phyloP scores from a whole-genome alignment of 2,329 filamentous ascomycete species.

The Xylariaceae sp. region DNA sequence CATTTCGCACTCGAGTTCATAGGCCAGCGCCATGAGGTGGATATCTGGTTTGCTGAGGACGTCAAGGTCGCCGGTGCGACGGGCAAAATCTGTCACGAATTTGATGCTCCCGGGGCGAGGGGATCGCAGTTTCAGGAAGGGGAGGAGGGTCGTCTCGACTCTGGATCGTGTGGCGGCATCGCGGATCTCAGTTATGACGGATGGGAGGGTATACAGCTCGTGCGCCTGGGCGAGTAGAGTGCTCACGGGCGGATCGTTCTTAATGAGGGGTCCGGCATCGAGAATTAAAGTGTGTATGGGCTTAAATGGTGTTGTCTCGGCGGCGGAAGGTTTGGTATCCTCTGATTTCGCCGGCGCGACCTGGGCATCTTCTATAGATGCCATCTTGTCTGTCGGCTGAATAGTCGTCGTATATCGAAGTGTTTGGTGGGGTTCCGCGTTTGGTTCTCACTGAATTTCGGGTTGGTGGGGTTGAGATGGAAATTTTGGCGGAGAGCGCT shows the following conservation, averaged over 20 bases:
- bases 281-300: constrained; percentile 79
- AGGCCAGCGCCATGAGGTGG: constrained; percentile 82
- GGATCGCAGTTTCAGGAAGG: constrained; percentile 74
- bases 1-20: constrained; percentile 88
- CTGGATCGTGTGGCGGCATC: constrained; percentile 76
- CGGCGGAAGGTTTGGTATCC: not conserved
- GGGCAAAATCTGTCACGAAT: constrained; percentile 77
- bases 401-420: not conserved
- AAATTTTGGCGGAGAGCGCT: constrained; percentile 28
- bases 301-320: constrained; percentile 42
- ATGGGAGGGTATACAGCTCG: constrained; percentile 74
- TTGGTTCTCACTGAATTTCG: not conserved
- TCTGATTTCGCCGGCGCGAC: constrained; percentile 15
- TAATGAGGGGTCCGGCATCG: constrained; percentile 89
- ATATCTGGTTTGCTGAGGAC: constrained; percentile 88
- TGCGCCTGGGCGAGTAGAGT: constrained; percentile 75
- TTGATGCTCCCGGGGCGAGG: constrained; percentile 74
- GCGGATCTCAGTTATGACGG: constrained; percentile 82
- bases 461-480: constrained; percentile 10
- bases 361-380: constrained; percentile 7
- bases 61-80: constrained; percentile 81
- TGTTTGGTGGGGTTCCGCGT: constrained; percentile 9
- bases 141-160: constrained; percentile 77
- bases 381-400: constrained; percentile 9
- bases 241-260: constrained; percentile 82